Base-by-base conservation (phyloP, 2,329 filamentous ascomycete genomes). In the Lachnellula subtilissima region DNA sequence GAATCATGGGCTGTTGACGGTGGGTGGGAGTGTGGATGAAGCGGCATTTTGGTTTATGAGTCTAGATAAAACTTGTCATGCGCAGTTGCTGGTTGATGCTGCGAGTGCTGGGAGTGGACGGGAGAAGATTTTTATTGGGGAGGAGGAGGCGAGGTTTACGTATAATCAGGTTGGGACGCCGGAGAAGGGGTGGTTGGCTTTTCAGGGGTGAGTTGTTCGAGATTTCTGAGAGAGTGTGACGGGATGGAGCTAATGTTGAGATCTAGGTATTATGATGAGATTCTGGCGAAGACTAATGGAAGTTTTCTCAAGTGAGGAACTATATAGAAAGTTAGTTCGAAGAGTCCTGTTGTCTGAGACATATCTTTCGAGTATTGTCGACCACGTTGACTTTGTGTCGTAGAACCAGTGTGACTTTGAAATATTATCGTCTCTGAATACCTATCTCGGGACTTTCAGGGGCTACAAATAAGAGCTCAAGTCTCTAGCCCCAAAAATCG, bases 101-200 rank as follows among this genome's bases (percentile, higher is more conserved):
- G 82, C 81, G 0, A 84, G 84, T 1, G 74, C 82, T 1, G 87
- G 86, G 1, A 79, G 80, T 5, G 72, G 78, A 64, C 86, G 85
- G 2, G 73, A 86, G 48, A 84, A 85, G 69, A 59, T 59, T 7
- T 55, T 62, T n/a, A 85, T 91, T 63, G 74, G 77, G 4, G 81
- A 87, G 1, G 83, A 84, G 48, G 87, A 91, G 66, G 87, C 87
- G 0, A 73, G 70, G 15, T 87, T 80, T 62, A 90, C 87, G 0
- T 84, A 82, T 66, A 83, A 85, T 69, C 78, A 81, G 1, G 75
- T 90, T 2, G 87, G 87, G 2, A 74, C 51, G 36, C 73, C 77
- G 0, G 76, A 76, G 65, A 81, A 80, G 61, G 78, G 77, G 0
- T 81, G 76, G 76, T 67, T 80, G 46, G 75, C 75, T 3, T 80